Evolutionary conservation across 352 stramenopile genomes (phyloP).

Genomic region (Pythium chondricola): DNA sequence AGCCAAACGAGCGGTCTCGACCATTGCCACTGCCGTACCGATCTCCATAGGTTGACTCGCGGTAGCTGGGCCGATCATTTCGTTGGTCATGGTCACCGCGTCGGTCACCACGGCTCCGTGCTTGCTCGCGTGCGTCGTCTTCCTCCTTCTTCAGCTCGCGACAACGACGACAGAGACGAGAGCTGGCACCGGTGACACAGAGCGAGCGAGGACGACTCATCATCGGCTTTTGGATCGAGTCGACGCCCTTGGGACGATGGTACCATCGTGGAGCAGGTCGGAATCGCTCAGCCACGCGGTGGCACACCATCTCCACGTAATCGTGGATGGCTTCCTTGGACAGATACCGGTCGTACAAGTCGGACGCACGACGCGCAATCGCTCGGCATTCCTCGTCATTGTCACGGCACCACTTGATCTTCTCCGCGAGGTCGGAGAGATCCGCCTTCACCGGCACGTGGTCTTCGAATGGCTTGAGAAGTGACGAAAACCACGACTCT

Average conservation of each 20-base stretch:
- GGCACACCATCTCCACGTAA: conserved; percentile 96
- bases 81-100: conserved; percentile 3
- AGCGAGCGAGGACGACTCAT: conserved; percentile 44
- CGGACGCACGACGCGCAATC: conserved; percentile 92
- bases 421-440: conserved; percentile 96
- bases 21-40: conserved; percentile 1
- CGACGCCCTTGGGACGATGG: conserved; percentile 46
- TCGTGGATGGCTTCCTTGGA: conserved; percentile 92
- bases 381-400: conserved; percentile 95
- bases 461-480: conserved; percentile 95
- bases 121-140: conserved; percentile 22
- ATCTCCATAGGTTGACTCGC: conserved; percentile 5
- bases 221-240: conserved; percentile 53
- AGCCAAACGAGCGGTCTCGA: neutral
- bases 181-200: conserved; percentile 49
- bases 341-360: conserved; percentile 92
- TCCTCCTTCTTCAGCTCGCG: conserved; percentile 61
- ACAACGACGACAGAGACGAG: conserved; percentile 62
- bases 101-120: conserved; percentile 24
- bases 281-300: conserved; percentile 89
- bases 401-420: conserved; percentile 96
- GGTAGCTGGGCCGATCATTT: neutral
- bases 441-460: conserved; percentile 97
- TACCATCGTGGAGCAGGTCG: conserved; percentile 56
- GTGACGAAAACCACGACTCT: conserved; percentile 96